Evolutionary conservation across 2,329 filamentous ascomycete genomes (phyloP).

Genomic region (Ceratocystis huliohia): DNA sequence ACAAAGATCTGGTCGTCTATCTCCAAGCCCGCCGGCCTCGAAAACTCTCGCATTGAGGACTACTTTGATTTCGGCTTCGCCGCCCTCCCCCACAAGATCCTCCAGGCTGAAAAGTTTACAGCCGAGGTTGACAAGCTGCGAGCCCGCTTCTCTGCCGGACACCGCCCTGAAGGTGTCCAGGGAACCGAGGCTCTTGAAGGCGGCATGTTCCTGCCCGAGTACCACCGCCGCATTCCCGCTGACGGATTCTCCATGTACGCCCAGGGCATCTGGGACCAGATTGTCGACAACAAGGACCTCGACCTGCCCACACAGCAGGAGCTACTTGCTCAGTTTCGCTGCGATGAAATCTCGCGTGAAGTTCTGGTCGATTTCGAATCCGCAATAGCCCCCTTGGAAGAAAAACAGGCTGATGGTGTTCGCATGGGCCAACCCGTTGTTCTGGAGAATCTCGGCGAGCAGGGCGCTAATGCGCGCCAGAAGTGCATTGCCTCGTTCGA

Average conservation of each 20-base stretch:
- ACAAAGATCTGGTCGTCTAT: constrained; percentile 85
- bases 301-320: constrained; percentile 96
- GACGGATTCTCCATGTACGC: constrained; percentile 95
- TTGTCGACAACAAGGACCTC: constrained; percentile 95
- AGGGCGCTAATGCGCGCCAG: constrained; percentile 58
- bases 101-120: constrained; percentile 84
- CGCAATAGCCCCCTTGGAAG: constrained; percentile 70
- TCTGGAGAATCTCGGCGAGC: constrained; percentile 58
- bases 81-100: constrained; percentile 87
- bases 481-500: constrained; percentile 77
- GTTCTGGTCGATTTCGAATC: constrained; percentile 75
- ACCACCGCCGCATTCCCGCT: constrained; percentile 88
- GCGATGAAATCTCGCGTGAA: constrained; percentile 89
- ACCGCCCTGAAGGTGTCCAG: constrained; percentile 53
- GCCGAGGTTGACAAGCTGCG: constrained; percentile 69
- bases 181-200: constrained; percentile 56
- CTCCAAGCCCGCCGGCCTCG: constrained; percentile 79
- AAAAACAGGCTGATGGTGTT: constrained; percentile 63
- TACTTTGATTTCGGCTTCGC: constrained; percentile 99
- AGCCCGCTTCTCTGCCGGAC: constrained; percentile 68
- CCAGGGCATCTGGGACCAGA: constrained; percentile 93
- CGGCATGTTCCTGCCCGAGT: constrained; percentile 81
- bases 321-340: constrained; percentile 88
- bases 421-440: constrained; percentile 62
- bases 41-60: constrained; percentile 80